Evolutionary conservation across 805 yeast species (phyloP), one percentile per base, ranked within the genome.

Genomic region (Candida maris): DNA sequence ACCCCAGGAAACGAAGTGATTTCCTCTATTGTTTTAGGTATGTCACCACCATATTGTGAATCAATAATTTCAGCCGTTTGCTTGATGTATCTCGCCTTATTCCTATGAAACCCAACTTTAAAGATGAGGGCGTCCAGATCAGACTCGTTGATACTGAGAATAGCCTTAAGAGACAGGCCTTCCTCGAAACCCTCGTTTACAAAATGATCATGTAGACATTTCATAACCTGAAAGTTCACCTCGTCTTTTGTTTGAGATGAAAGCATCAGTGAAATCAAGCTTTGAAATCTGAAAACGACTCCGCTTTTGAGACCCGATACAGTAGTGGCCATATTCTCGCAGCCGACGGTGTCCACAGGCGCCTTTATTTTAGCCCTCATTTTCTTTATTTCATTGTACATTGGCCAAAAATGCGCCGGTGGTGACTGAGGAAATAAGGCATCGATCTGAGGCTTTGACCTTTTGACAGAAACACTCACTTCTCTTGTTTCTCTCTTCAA

Each of bases 201-300:
- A 39, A 49, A 81, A 62, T 45, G 71, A 65, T 24, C 52, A 48
- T 85, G 79, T 44, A 91, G 62, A 20, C 62, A 70, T 12, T 57
- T 56, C 79, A 88, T 82, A 0, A 93, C 94, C 27, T 71, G 72
- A 36, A 70, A 83, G 42, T 86, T 89, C 32, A 81, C 76, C 56
- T 86, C 95, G 58, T 89, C 97, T 54, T 84, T 88, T 2, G 97
- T 89, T 49, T 89, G 97, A 0, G 96, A 75, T 7, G 95, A 85
- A 20, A 89, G 74, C 89, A 89, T 85, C 34, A 89, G 67, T 3
- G 95, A 79, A 0, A 88, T 68, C 22, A 89, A 66, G 23, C 85
- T 65, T 57, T 88, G 96, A 52, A 81, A 81, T 33, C 96, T 67
- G 51, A 61, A 75, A 1, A 59, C 46, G 13, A 55, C 52, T 2